These are phyloP conservation scores for Fusarium burgessii DNA, from an alignment of 2,329 filamentous ascomycete genomes.

Conservation along the genomic window DNA sequence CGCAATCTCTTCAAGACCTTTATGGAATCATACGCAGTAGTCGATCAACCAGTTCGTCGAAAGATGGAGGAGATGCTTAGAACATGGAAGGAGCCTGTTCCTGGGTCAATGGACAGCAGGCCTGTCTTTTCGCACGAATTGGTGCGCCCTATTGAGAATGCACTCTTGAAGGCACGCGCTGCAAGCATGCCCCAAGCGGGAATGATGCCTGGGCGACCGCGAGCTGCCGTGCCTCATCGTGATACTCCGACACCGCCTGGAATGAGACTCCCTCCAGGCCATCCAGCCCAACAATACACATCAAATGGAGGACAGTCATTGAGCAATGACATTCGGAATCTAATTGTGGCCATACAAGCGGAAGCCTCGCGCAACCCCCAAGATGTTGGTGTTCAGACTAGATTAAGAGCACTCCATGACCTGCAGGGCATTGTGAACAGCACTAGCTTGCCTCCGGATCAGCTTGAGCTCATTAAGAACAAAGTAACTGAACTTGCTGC, in stretches of 20 bases:
- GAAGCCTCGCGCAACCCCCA: constrained; percentile 81
- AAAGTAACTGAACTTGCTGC: constrained; percentile 82
- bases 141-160: constrained; percentile 92
- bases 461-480: constrained; percentile 85
- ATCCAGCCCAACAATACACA: constrained; percentile 47
- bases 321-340: constrained; percentile 83
- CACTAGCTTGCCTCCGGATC: constrained; percentile 81
- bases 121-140: constrained; percentile 91
- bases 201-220: constrained; percentile 59
- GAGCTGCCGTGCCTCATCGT: constrained; percentile 70
- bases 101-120: constrained; percentile 90
- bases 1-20: constrained; percentile 93
- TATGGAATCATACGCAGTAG: constrained; percentile 94
- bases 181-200: constrained; percentile 68
- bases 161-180: constrained; percentile 83
- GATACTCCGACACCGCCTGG: constrained; percentile 81
- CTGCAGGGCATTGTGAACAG: constrained; percentile 80
- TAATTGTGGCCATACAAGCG: constrained; percentile 78
- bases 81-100: constrained; percentile 97
- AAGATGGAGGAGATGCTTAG: constrained; percentile 98
- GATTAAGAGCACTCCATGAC: constrained; percentile 86
- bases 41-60: constrained; percentile 83
- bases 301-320: constrained; percentile 62
- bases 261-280: constrained; percentile 49
- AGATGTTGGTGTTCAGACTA: constrained; percentile 80